phyloP scores from a whole-genome alignment of 163 green algal species.

The Volvox carteri region DNA sequence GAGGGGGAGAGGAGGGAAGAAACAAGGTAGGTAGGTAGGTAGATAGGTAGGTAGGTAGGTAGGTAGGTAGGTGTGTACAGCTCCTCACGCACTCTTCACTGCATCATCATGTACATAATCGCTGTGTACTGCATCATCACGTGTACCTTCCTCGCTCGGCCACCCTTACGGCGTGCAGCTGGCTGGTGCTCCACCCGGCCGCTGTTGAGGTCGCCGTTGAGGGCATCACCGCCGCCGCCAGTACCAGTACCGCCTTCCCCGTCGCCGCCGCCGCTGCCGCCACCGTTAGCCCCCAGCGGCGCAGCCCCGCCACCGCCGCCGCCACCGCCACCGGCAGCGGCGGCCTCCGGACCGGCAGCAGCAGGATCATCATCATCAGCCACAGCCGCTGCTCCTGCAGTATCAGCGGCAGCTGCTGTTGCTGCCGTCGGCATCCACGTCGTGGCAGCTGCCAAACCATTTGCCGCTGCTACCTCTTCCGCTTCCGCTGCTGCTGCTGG shows the following conservation, averaged over 20 bases:
- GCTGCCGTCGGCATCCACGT: not conserved
- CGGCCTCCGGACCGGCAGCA: not conserved
- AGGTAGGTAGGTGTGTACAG: too few species aligned
- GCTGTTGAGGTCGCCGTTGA: not conserved
- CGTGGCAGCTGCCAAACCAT: not conserved
- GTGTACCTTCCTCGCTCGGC: constrained; percentile 34
- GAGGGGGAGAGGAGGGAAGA: too few species aligned
- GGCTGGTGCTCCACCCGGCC: too few species aligned
- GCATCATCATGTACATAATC: too few species aligned
- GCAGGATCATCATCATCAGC: not conserved
- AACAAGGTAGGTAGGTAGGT: too few species aligned
- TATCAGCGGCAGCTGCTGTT: not conserved
- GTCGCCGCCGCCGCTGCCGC: not conserved
- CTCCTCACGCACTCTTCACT: too few species aligned
- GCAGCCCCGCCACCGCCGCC: not conserved
- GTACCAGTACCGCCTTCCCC: not conserved
- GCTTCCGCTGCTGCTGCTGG: not conserved
- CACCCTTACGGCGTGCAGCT: constrained; percentile 25
- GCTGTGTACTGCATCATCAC: too few species aligned
- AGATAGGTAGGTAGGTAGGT: too few species aligned
- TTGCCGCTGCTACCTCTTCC: not conserved
- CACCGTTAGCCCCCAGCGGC: not conserved
- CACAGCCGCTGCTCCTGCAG: not conserved
- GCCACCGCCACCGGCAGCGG: not conserved
- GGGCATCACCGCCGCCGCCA: not conserved